Conservation (phyloP, 2,329 filamentous ascomycete genomes). For the Aureobasidium sp. region DNA sequence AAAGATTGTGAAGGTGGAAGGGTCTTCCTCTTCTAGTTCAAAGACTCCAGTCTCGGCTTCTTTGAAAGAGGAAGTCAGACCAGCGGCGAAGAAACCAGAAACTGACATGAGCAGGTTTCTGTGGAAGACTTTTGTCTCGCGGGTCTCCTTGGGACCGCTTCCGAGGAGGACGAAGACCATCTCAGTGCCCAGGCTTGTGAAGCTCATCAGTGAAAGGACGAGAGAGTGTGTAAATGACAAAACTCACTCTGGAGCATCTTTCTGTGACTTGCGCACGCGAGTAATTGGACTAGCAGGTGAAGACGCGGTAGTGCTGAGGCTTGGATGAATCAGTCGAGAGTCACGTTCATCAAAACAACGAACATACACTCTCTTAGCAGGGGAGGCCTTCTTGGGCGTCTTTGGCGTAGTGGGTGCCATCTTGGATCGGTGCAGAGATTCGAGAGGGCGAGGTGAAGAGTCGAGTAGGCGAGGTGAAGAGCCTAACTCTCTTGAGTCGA, state of each 20-base stretch:
- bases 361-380: background rate
- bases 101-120: background rate
- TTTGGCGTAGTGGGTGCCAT: background rate
- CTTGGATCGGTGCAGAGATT: background rate
- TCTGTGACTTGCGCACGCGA: background rate
- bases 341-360: accelerated
- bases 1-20: background rate
- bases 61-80: background rate
- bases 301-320: background rate
- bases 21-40: background rate
- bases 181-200: background rate
- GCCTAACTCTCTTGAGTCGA: background rate
- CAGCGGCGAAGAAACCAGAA: background rate
- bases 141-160: background rate
- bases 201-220: background rate
- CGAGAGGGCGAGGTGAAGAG: background rate
- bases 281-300: background rate
- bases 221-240: background rate
- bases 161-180: background rate
- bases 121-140: background rate
- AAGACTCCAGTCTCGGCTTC: background rate
- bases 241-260: background rate
- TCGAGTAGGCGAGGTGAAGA: background rate
- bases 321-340: background rate
- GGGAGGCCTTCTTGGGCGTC: background rate